Base-by-base conservation (phyloP, 495 filamentous ascomycete genomes). In the Podospora pseudoanserina region DNA sequence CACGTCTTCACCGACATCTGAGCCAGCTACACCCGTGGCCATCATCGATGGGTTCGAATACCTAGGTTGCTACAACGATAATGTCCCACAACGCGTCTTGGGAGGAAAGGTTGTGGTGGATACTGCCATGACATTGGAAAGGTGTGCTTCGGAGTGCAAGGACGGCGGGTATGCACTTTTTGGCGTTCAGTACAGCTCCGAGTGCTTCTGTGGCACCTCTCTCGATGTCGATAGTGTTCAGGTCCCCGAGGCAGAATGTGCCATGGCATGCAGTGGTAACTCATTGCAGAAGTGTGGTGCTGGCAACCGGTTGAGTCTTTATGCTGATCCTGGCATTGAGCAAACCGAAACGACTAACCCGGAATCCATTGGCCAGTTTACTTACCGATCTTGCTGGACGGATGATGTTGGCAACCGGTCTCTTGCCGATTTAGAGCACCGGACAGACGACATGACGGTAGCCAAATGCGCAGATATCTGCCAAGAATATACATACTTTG, bases 181-280 rank as follows among this genome's bases (percentile, higher is more conserved):
- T 69, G 90, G 88, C 64, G 75, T 89, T 6, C 86, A 92, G 74
- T 92, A 90, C 67, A 85, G 83, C 61, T 82, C 85, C 23, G 87
- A 92, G 75, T 90, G 89, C 70, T 91, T 85, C 76, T 91, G 89
- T 71, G 87, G 86, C 23, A 86, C 87, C 68, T 74, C 75, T 5
- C 74, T 75, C 39, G 78, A 82, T 67, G 71, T 80, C 27, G 71
- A 63, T 27, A 71, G 67, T 4, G 65, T 78, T 65, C 82, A 79
- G 68, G 78, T 79, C 44, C 75, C 79, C 30, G 86, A 89, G 57
- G 65, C 76, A 5, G 81, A 87, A 56, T 90, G 87, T 75, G 81
- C 84, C 67, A 76, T 86, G 56, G 69, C 74, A 20, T 88, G 87
- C 70, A 74, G 80, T 19, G 88, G 87, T 53, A 83, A 88, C 68